Base-by-base conservation (phyloP, 2,329 filamentous ascomycete genomes). In the Claviceps purpurea region DNA sequence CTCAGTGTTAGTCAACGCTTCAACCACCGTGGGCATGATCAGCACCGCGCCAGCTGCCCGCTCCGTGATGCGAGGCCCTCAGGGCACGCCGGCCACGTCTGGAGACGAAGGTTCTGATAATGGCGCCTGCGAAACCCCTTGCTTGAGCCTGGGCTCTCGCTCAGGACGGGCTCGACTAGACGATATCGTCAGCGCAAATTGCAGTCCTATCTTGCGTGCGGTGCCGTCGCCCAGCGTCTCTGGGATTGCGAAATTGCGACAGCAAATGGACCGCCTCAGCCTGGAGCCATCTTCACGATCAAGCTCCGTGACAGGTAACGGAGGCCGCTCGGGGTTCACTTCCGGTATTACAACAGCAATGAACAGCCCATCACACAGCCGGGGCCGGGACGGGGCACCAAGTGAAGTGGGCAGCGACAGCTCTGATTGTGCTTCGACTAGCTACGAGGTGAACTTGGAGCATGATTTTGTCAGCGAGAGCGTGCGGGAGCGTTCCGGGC, bases 381-480 rank as follows among this genome's bases (percentile, higher is more conserved):
- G 78, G 49, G 77, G 78, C 57, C 79, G 78, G 49, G 77, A 78
- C 52, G 78, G 75, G 55, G 71, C 73, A 52, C 71, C 70, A 50
- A 77, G 74, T 58, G 74, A 75, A 52, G 70, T 70, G 45, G 73
- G 72, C 64, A 81, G 70, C 60, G 76, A 72, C 60, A 78, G 76
- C 58, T 90, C 85, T 1, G 86, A 91, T 60, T 78, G 79, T 26
- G 70, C 67, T 18, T 75, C 74, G 64, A 86, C 87, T 50, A 87
- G 83, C 63, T 96, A 95, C 64, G 87, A 96, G 69, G 82, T 96
- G 57, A 81, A 81, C 50, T 75, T 96, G 40, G 86, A 93, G 59
- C 71, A 88, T 56, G 90, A 96, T 64, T 96, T 95, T 60, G 77
- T 88, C 55, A 93, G 87, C 65, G 78, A 81, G 61, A 79, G 74